Evolutionary conservation across 371 early-diverging fungal genomes (phyloP).

Genomic region (Mucor plumbeus): DNA sequence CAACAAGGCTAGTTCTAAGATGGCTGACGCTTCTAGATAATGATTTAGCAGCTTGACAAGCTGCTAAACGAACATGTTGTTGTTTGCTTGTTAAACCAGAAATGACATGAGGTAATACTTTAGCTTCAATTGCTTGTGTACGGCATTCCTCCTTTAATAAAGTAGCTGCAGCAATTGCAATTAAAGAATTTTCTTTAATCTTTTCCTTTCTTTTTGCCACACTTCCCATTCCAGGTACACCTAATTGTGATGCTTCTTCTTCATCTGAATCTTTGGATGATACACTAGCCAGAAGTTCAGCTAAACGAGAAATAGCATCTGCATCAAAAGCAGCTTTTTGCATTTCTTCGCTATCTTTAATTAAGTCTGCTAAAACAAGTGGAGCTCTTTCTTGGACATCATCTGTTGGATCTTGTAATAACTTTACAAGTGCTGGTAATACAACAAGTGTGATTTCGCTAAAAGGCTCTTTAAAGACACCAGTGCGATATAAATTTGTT

Average conservation of each 20-base stretch:
- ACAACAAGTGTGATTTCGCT: constrained; percentile 64
- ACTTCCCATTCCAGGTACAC: constrained; percentile 54
- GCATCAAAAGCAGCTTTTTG: constrained; percentile 83
- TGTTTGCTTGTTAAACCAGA: constrained; percentile 66
- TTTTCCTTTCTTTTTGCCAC: constrained; percentile 64
- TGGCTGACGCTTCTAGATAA: constrained; percentile 83
- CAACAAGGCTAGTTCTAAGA: constrained; percentile 81
- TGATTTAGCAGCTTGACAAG: constrained; percentile 80
- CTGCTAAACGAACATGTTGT: constrained; percentile 72
- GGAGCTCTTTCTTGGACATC: constrained; percentile 75
- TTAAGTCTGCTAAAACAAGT: constrained; percentile 74
- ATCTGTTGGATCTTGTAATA: constrained; percentile 63
- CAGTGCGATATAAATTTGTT: constrained; percentile 72
- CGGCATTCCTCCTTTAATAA: constrained; percentile 82
- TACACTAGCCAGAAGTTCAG: constrained; percentile 59
- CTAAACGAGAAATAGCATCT: constrained; percentile 75
- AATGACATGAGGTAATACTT: constrained; percentile 79
- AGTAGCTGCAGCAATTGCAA: constrained; percentile 82
- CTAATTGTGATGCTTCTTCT: constrained; percentile 34
- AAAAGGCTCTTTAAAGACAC: constrained; percentile 62
- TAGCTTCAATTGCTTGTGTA: constrained; percentile 80
- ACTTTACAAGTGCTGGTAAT: constrained; percentile 78
- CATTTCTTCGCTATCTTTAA: constrained; percentile 76
- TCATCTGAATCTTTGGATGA: constrained; percentile 52
- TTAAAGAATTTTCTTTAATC: constrained; percentile 70